These are phyloP conservation scores for Aspergillus intermedius DNA, from an alignment of 2,329 filamentous ascomycete genomes.

Conservation along the genomic window DNA sequence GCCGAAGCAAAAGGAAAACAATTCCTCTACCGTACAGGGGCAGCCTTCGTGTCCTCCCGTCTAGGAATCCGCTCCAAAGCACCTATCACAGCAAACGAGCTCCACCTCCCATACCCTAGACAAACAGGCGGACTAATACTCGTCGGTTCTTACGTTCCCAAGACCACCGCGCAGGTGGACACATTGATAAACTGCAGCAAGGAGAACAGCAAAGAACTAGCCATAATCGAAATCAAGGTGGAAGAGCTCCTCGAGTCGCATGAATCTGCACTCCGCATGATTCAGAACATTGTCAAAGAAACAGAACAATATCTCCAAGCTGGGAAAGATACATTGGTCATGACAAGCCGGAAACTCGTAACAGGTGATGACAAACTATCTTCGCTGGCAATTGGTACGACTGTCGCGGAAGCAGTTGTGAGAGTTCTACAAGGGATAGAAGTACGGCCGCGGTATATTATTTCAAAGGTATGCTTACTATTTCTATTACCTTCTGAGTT, in stretches of 20 bases:
- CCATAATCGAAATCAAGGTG: conserved; percentile 45
- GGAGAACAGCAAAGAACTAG: conserved; percentile 27
- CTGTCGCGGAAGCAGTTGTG: conserved; percentile 48
- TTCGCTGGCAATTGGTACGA: conserved; percentile 50
- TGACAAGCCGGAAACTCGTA: conserved; percentile 53
- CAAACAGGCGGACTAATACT: conserved; percentile 48
- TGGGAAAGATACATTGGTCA: conserved; percentile 51
- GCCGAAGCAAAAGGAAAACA: conserved; percentile 35
- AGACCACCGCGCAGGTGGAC: conserved; percentile 52
- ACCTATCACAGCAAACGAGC: conserved; percentile 43
- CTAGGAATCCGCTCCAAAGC: conserved; percentile 49
- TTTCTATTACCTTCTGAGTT: neutral
- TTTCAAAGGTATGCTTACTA: conserved; percentile 42
- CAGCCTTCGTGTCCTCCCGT: conserved; percentile 44
- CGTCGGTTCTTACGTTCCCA: conserved; percentile 54
- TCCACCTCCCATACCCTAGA: conserved; percentile 30
- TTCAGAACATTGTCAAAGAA: conserved; percentile 23
- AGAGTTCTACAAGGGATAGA: conserved; percentile 43
- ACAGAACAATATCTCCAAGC: conserved; percentile 36
- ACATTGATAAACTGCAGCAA: conserved; percentile 35
- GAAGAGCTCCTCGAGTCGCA: conserved; percentile 40
- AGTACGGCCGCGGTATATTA: conserved; percentile 49
- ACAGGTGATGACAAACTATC: conserved; percentile 44
- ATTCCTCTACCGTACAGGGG: conserved; percentile 43
- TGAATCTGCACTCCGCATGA: conserved; percentile 13